These are phyloP conservation scores for Cordyceps militaris DNA, from an alignment of 2,329 filamentous ascomycete genomes.

Conservation along the genomic window DNA sequence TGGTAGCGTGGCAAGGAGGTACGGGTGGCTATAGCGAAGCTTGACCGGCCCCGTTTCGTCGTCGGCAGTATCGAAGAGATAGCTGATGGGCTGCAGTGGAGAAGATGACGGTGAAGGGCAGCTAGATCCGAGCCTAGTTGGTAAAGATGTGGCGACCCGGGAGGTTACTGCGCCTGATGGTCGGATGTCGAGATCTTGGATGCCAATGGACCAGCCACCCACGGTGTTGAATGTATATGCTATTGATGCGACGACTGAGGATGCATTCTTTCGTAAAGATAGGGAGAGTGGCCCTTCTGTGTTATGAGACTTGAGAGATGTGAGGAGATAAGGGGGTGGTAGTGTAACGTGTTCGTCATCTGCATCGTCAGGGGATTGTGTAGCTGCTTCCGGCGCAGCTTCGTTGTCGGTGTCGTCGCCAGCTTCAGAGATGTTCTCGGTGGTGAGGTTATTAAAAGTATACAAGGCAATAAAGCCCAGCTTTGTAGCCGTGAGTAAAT, in stretches of 20 bases:
- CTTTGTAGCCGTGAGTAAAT: conserved; percentile 70
- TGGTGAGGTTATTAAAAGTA: conserved; percentile 41
- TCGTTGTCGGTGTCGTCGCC: conserved; percentile 8
- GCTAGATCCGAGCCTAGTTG: conserved; percentile 22
- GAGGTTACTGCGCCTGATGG: conserved; percentile 29
- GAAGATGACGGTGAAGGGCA: conserved; percentile 15
- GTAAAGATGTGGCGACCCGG: conserved; percentile 30
- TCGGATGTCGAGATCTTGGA: conserved; percentile 76
- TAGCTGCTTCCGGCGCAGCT: background rate
- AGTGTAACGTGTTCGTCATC: conserved; percentile 12
- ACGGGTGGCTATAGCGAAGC: conserved; percentile 71
- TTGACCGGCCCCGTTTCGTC: conserved; percentile 46
- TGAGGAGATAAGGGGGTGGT: conserved; percentile 46
- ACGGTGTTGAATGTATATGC: conserved; percentile 76
- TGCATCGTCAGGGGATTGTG: background rate
- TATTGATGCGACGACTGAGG: conserved; percentile 69
- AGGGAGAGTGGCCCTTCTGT: conserved; percentile 71
- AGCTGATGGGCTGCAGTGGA: conserved; percentile 4
- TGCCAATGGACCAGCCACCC: conserved; percentile 78
- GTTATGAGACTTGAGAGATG: conserved; percentile 74
- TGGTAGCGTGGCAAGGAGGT: conserved; percentile 72
- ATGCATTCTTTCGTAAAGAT: conserved; percentile 64
- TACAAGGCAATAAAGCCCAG: conserved; percentile 72
- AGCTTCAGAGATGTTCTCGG: conserved; percentile 8
- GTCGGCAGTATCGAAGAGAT: conserved; percentile 12